Conservation (phyloP, 1,284 basidiomycete genomes). For the Laetiporus sulphureus region DNA sequence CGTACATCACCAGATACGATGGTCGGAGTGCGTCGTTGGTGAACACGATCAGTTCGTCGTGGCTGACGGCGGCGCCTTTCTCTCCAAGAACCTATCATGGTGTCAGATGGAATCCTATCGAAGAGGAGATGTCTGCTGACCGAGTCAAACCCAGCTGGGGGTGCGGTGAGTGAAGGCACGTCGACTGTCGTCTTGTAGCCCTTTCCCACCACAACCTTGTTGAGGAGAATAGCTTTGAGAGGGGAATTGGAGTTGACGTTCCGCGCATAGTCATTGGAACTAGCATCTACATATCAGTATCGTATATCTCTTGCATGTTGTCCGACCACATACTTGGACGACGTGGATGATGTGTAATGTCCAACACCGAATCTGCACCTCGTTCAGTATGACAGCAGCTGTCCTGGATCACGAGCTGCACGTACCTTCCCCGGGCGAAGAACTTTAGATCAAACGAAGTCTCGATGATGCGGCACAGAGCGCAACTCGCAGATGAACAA, state of each 20-base stretch:
- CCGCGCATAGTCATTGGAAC: conserved; percentile 54
- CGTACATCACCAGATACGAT: conserved; percentile 14
- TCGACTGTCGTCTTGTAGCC: conserved; percentile 57
- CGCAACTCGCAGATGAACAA: conserved; percentile 47
- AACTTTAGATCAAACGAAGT: conserved; percentile 54
- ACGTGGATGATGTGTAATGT: conserved; percentile 53
- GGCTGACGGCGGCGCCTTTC: conserved; percentile 8
- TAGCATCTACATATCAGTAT: no score
- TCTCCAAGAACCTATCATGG: conserved; percentile 12
- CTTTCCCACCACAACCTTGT: conserved; percentile 63
- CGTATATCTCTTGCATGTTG: no score
- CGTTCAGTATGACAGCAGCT: no score
- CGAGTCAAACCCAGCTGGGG: conserved; percentile 50
- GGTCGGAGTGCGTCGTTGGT: conserved; percentile 14
- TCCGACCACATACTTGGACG: conserved; percentile 52
- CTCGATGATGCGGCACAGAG: conserved; percentile 50
- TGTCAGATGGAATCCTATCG: background rate
- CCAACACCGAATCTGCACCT: conserved; percentile 58
- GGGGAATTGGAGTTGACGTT: conserved; percentile 42
- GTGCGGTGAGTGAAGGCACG: conserved; percentile 40
- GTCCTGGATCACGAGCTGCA: no score
- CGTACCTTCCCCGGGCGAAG: no score
- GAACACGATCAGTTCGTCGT: conserved; percentile 15
- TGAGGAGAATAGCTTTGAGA: conserved; percentile 55
- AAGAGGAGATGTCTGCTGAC: no score